Evolutionary conservation across 768 basidiomycete species (phyloP).

Genomic region (Boletus rufocinnamomeus): DNA sequence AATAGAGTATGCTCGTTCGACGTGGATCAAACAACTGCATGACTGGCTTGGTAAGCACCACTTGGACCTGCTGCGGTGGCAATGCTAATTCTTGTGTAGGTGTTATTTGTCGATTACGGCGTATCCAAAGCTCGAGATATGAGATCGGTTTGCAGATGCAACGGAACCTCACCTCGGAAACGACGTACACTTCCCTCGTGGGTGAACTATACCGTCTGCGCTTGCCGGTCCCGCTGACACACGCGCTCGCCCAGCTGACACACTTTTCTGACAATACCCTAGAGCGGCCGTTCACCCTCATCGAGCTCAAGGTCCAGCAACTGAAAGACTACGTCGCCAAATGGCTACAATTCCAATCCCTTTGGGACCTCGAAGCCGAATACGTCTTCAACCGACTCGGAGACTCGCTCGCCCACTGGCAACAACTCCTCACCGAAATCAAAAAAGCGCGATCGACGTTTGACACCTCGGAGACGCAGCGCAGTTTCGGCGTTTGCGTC

Average conservation of each 20-base stretch:
- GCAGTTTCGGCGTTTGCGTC: conserved; percentile 88
- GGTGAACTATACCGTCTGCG: conserved; percentile 24
- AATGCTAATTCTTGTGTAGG: conserved; percentile 42
- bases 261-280: conserved; percentile 73
- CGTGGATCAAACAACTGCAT: conserved; percentile 88
- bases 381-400: conserved; percentile 95
- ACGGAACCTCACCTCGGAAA: conserved; percentile 60
- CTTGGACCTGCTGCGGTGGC: neutral
- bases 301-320: conserved; percentile 86
- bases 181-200: conserved; percentile 83
- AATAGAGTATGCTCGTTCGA: conserved; percentile 89
- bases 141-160: conserved; percentile 96
- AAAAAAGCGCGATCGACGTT: conserved; percentile 96
- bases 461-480: conserved; percentile 93
- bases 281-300: conserved; percentile 77
- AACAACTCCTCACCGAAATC: conserved; percentile 94
- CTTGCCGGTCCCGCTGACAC: conserved; percentile 9
- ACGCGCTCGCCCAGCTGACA: conserved; percentile 53
- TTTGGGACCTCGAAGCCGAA: conserved; percentile 98
- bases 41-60: conserved; percentile 72
- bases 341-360: conserved; percentile 98
- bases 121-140: conserved; percentile 94
- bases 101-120: conserved; percentile 80
- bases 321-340: conserved; percentile 91
- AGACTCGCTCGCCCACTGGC: conserved; percentile 92